These are phyloP conservation scores for Rutidosis leptorrhynchoides DNA, from an alignment of 129 eudicot genomes.

Conservation along the genomic window DNA sequence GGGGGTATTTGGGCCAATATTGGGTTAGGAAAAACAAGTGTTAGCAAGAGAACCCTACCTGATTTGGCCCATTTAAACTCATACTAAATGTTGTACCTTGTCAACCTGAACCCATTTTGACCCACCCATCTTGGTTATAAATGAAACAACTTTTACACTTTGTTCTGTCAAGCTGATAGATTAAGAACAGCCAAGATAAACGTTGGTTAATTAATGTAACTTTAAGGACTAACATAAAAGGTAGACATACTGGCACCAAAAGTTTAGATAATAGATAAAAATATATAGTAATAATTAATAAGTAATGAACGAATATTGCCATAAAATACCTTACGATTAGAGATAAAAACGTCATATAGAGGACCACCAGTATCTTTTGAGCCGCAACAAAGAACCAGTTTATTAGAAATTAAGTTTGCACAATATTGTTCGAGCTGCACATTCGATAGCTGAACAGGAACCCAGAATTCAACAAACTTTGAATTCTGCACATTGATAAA, in stretches of 20 bases:
- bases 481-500: too few species aligned
- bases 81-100: too few species aligned
- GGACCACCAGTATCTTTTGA: constrained; percentile 59
- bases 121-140: too few species aligned
- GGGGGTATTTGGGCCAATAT: too few species aligned
- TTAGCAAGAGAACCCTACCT: too few species aligned
- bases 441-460: constrained; percentile 67
- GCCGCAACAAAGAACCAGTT: constrained; percentile 40
- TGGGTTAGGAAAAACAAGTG: too few species aligned
- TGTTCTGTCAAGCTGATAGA: too few species aligned
- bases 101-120: too few species aligned
- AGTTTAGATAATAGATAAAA: background rate
- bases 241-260: background rate
- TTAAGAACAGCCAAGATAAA: background rate
- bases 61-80: too few species aligned
- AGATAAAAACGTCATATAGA: constrained; percentile 44
- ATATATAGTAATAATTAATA: too few species aligned
- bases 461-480: constrained; percentile 81
- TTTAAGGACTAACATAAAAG: background rate
- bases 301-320: constrained; percentile 8
- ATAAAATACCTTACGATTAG: constrained; percentile 64
- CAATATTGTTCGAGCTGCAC: constrained; percentile 94
- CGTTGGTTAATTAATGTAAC: background rate
- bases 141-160: too few species aligned
- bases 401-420: constrained; percentile 56